These are phyloP conservation scores for Pseudisothecium myosuroides DNA, from an alignment of 225 moss, liverwort and hornwort genomes.

Conservation along the genomic window DNA sequence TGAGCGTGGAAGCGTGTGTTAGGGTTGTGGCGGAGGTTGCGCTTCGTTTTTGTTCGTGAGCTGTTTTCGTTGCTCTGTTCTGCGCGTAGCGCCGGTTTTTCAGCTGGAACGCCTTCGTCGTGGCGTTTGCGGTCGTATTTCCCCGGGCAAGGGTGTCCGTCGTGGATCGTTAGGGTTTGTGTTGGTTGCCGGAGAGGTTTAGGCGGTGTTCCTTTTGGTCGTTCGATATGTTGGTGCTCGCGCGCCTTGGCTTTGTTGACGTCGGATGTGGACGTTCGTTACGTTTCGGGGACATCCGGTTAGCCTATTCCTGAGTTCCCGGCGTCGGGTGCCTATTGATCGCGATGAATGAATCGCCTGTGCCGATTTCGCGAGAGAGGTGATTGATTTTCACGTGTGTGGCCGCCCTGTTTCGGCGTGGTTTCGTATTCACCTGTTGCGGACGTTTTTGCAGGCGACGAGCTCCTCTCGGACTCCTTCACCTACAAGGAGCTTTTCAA, in stretches of 20 bases:
- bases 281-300: background rate
- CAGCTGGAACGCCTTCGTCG: background rate
- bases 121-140: background rate
- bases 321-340: background rate
- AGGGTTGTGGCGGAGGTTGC: background rate
- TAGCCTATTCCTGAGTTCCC: background rate
- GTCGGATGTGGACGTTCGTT: background rate
- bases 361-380: background rate
- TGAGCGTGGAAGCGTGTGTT: background rate
- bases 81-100: background rate
- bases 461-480: conserved; percentile 72
- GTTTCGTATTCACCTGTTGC: background rate
- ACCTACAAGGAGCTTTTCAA: conserved; percentile 41
- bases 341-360: background rate
- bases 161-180: background rate
- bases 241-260: background rate
- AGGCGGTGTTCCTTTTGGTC: background rate
- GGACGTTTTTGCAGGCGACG: conserved; percentile 52
- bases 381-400: background rate
- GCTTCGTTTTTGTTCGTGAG: background rate
- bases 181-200: background rate
- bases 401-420: background rate
- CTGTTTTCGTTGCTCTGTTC: background rate
- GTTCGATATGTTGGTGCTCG: background rate
- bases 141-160: background rate